phyloP scores from a whole-genome alignment of 208 protist genomes.

The Acanthamoeba quina region DNA sequence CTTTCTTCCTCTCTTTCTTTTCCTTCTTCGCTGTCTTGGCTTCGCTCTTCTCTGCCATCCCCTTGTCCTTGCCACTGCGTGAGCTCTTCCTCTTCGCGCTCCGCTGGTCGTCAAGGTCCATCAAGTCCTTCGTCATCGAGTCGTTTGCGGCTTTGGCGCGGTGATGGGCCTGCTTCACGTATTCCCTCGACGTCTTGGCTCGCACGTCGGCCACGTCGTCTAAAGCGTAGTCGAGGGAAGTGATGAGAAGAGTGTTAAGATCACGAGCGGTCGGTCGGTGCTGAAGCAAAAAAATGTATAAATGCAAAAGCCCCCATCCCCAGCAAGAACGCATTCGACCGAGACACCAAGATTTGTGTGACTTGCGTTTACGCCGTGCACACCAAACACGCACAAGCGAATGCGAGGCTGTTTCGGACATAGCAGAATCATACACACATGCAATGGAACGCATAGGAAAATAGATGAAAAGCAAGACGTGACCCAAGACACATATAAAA shows the following conservation, averaged over 20 bases:
- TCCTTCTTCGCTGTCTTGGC: neutral
- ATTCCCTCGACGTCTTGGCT: neutral
- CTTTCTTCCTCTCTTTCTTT: neutral
- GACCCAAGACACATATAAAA: neutral
- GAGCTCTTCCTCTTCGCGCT: neutral
- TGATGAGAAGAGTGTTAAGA: neutral
- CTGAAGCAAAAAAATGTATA: neutral
- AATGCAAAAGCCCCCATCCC: neutral
- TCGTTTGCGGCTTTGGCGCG: no score
- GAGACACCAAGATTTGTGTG: neutral
- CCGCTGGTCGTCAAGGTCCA: neutral
- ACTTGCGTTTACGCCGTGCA: no score
- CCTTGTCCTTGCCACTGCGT: neutral
- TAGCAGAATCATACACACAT: no score
- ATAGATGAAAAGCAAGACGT: neutral
- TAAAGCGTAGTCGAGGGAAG: neutral
- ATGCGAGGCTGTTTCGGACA: no score
- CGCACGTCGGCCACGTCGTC: neutral
- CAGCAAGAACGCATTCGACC: neutral
- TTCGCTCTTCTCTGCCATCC: neutral
- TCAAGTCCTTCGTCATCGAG: neutral
- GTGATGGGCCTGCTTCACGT: neutral
- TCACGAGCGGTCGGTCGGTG: neutral
- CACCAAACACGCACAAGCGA: neutral
- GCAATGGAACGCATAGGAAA: neutral